These are phyloP conservation scores for Polygonum aviculare DNA, from an alignment of 148 eudicot species.

Conservation along the genomic window DNA sequence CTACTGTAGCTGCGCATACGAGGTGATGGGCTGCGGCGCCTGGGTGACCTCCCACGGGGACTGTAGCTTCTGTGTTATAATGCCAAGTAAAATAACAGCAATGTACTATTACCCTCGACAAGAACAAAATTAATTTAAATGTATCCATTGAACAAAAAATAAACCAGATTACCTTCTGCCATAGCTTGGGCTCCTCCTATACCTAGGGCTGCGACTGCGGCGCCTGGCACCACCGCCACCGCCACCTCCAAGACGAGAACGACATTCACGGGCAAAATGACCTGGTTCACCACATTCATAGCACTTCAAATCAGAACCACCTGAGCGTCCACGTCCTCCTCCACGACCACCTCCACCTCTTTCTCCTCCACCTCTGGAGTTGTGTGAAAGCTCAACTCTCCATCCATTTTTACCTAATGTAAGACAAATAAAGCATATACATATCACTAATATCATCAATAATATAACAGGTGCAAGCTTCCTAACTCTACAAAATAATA, in stretches of 20 bases:
- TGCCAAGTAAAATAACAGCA: neutral
- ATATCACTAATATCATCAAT: neutral
- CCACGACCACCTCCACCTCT: constrained; percentile 39
- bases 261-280: constrained; percentile 97
- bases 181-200: constrained; percentile 96
- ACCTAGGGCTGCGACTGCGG: constrained; percentile 85
- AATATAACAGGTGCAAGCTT: neutral
- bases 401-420: constrained; percentile 83
- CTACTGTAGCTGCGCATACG: constrained; percentile 86
- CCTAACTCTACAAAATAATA: neutral
- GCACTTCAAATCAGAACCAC: constrained; percentile 94
- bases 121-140: neutral
- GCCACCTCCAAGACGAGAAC: constrained; percentile 36
- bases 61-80: constrained; percentile 65
- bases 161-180: constrained; percentile 59
- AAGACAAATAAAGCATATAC: neutral
- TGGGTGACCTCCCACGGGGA: constrained; percentile 85
- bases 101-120: neutral
- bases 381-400: constrained; percentile 98
- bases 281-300: constrained; percentile 97
- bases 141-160: neutral
- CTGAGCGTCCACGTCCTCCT: constrained; percentile 74
- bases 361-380: constrained; percentile 62
- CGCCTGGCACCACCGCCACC: constrained; percentile 64
- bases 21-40: constrained; percentile 90